Evolutionary conservation across 805 yeast species (phyloP).

Genomic region (Saccharomyces paradoxus): DNA sequence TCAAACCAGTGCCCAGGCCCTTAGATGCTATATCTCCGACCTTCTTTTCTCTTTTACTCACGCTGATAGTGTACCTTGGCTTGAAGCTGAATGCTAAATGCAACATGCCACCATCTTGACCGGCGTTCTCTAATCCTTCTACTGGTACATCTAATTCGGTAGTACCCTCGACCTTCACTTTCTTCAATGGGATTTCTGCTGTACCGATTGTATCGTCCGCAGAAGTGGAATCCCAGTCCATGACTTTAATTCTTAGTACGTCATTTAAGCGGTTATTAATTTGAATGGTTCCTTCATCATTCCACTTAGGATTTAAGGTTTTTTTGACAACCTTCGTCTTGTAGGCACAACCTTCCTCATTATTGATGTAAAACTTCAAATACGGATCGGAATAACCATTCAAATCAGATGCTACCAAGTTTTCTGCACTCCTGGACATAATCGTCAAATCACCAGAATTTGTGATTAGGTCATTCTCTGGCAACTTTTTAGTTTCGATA

Average conservation of each 20-base stretch:
- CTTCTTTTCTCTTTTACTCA: slow-evolving; percentile 32
- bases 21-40: slow-evolving; percentile 45
- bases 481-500: slow-evolving; percentile 47
- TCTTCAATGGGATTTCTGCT: slow-evolving; percentile 47
- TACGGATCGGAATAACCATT: slow-evolving; percentile 94
- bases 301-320: slow-evolving; percentile 86
- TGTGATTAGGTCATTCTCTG: slow-evolving; percentile 64
- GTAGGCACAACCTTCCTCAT: slow-evolving; percentile 46
- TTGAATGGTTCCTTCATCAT: slow-evolving; percentile 54
- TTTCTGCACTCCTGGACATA: slow-evolving; percentile 53
- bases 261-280: slow-evolving; percentile 58
- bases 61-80: slow-evolving; percentile 58
- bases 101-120: slow-evolving; percentile 49
- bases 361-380: slow-evolving; percentile 59
- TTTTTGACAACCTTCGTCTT: slow-evolving; percentile 78
- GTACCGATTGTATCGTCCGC: slow-evolving; percentile 76
- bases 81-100: slow-evolving; percentile 53
- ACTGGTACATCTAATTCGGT: slow-evolving; percentile 43
- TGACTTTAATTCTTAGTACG: slow-evolving; percentile 46
- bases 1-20: slow-evolving; percentile 37
- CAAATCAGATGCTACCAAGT: slow-evolving; percentile 76
- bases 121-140: slow-evolving; percentile 29
- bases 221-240: slow-evolving; percentile 92
- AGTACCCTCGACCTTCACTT: slow-evolving; percentile 41
- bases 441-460: slow-evolving; percentile 67